Evolutionary conservation across 495 filamentous ascomycete genomes (phyloP).

Genomic region (Podospora bellae-mahoneyi): DNA sequence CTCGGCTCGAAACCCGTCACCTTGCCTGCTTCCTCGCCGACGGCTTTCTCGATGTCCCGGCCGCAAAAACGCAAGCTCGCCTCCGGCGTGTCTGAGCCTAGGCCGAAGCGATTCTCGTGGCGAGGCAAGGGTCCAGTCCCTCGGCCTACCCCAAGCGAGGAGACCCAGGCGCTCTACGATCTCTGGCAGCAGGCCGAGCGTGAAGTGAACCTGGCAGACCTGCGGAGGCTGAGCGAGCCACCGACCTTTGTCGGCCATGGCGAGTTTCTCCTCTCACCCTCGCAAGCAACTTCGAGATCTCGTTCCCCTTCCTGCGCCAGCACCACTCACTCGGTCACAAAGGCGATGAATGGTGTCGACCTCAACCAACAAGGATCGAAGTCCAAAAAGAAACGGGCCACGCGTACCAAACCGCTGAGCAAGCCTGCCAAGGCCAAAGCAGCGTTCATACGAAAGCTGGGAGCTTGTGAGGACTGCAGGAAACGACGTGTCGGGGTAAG

Average conservation of each 20-base stretch:
- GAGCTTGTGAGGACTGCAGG: slow-evolving; percentile 28
- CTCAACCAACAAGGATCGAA: slow-evolving; percentile 11
- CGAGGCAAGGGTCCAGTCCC: neutral
- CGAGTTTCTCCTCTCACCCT: slow-evolving; percentile 17
- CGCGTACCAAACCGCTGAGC: slow-evolving; percentile 23
- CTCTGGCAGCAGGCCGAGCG: slow-evolving; percentile 23
- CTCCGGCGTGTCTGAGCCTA: neutral
- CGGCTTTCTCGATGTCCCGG: neutral
- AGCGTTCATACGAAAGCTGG: slow-evolving; percentile 29
- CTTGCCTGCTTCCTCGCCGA: neutral
- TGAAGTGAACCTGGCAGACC: neutral
- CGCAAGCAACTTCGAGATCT: slow-evolving; percentile 18
- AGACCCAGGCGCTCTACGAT: slow-evolving; percentile 39
- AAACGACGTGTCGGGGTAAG: slow-evolving; percentile 27
- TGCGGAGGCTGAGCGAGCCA: neutral
- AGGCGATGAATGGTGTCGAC: slow-evolving; percentile 8
- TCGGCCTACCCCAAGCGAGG: slow-evolving; percentile 20
- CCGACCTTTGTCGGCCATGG: neutral
- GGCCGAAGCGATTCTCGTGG: neutral
- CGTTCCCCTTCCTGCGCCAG: slow-evolving; percentile 20
- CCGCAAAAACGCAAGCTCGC: neutral
- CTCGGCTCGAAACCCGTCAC: neutral
- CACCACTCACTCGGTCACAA: slow-evolving; percentile 18
- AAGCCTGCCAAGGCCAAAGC: slow-evolving; percentile 17
- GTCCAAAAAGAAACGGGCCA: slow-evolving; percentile 13